Evolutionary conservation across 371 early-diverging fungal genomes (phyloP).

Genomic region (Apophysomyces elegans): DNA sequence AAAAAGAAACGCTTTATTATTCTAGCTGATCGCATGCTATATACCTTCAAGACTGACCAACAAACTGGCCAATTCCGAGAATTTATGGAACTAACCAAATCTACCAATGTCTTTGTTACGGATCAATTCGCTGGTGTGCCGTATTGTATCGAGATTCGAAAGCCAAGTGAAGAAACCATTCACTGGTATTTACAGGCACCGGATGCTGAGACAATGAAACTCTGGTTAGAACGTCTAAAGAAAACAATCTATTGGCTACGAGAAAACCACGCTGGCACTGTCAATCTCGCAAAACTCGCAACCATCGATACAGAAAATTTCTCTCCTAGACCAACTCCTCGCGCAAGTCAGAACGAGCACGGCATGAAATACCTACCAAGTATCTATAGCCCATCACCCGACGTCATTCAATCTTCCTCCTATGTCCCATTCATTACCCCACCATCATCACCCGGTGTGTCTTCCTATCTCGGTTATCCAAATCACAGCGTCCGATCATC

Average conservation of each 20-base stretch:
- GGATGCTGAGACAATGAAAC: slow-evolving; percentile 36
- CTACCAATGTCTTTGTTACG: slow-evolving; percentile 42
- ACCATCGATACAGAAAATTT: slow-evolving; percentile 21
- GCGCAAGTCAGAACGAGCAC: neutral
- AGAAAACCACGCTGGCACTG: slow-evolving; percentile 12
- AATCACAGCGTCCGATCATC: neutral
- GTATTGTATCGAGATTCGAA: slow-evolving; percentile 42
- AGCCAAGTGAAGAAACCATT: slow-evolving; percentile 16
- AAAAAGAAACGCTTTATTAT: slow-evolving; percentile 36
- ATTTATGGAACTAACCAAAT: slow-evolving; percentile 36
- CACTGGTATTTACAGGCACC: slow-evolving; percentile 42
- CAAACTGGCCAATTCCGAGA: slow-evolving; percentile 30
- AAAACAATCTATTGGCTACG: slow-evolving; percentile 31
- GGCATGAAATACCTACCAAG: neutral
- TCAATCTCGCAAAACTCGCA: slow-evolving; percentile 3
- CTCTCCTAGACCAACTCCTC: slow-evolving; percentile 7
- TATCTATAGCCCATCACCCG: too few relatives aligned
- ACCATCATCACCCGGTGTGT: neutral
- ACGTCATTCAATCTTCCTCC: neutral
- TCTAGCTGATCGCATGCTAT: slow-evolving; percentile 39
- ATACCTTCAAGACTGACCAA: slow-evolving; percentile 38
- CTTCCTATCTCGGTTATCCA: neutral
- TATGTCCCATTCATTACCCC: neutral
- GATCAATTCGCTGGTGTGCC: slow-evolving; percentile 33
- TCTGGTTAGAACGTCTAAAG: slow-evolving; percentile 39